phyloP scores from a whole-genome alignment of 805 yeast genomes.

The Myxozyma monticola region DNA sequence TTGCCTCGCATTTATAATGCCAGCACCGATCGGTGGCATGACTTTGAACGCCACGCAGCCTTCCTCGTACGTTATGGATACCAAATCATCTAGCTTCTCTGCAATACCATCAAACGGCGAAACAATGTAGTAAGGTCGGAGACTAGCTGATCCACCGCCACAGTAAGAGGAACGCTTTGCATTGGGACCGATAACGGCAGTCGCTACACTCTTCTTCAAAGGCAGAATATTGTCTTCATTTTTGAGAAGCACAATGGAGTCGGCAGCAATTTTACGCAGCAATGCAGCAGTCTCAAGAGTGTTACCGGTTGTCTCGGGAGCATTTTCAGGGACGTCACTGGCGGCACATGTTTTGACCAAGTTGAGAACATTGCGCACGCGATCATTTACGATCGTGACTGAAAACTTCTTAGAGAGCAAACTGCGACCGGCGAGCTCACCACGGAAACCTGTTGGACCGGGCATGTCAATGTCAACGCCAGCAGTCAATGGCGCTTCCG shows the following conservation, averaged over 20 bases:
- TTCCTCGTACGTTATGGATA: slow-evolving; percentile 1
- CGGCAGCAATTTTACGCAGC: slow-evolving; percentile 50
- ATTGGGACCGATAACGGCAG: slow-evolving; percentile 58
- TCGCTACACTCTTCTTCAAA: slow-evolving; percentile 43
- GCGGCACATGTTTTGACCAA: slow-evolving; percentile 46
- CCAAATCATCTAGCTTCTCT: slow-evolving; percentile 2
- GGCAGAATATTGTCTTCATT: slow-evolving; percentile 55
- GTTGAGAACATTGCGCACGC: slow-evolving; percentile 46
- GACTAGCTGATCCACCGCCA: slow-evolving; percentile 27
- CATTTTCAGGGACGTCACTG: slow-evolving; percentile 47
- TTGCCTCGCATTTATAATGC: slow-evolving; percentile 5
- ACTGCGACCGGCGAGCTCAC: slow-evolving; percentile 45
- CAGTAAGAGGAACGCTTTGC: slow-evolving; percentile 20
- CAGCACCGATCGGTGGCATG: slow-evolving; percentile 8
- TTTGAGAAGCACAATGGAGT: slow-evolving; percentile 57
- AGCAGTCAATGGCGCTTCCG: slow-evolving; percentile 49
- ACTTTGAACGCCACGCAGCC: slow-evolving; percentile 12
- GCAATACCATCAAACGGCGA: slow-evolving; percentile 25
- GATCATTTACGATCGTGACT: slow-evolving; percentile 44
- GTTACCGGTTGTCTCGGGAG: slow-evolving; percentile 29
- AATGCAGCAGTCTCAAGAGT: slow-evolving; percentile 49
- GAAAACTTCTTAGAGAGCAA: slow-evolving; percentile 46
- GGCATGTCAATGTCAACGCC: slow-evolving; percentile 71
- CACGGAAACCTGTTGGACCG: slow-evolving; percentile 55
- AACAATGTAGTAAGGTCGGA: slow-evolving; percentile 16